These are phyloP conservation scores for Mycena indigotica DNA, from an alignment of 768 basidiomycete species.

Conservation along the genomic window DNA sequence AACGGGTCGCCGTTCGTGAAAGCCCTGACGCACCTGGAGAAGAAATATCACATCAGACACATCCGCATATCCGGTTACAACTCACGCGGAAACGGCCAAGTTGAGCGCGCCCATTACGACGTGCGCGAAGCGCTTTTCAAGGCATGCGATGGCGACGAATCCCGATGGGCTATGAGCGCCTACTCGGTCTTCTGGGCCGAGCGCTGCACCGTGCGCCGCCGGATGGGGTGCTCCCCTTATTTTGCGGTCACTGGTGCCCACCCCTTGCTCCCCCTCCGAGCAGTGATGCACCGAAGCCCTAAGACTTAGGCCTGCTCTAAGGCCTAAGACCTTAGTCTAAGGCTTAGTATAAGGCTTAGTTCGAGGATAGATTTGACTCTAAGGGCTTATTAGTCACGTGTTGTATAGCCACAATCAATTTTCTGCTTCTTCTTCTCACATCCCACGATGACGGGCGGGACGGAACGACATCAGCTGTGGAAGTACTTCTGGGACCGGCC, in stretches of 20 bases:
- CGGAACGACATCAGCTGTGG: background rate
- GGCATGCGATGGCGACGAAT: conserved; percentile 30
- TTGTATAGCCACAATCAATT: background rate
- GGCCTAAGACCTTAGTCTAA: background rate
- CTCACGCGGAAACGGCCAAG: conserved; percentile 32
- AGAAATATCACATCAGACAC: conserved; percentile 30
- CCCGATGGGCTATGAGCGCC: conserved; percentile 30
- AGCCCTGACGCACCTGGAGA: conserved; percentile 24
- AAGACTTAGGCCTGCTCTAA: too few species aligned
- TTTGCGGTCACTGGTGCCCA: conserved; percentile 31
- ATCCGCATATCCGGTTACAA: too few species aligned
- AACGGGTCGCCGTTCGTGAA: conserved; percentile 16
- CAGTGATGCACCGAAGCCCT: too few species aligned
- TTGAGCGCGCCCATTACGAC: conserved; percentile 28
- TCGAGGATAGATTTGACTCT: background rate
- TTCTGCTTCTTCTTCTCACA: background rate
- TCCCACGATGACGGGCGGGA: background rate
- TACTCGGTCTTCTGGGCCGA: conserved; percentile 39
- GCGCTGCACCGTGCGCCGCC: conserved; percentile 28
- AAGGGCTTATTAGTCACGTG: background rate
- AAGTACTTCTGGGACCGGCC: background rate
- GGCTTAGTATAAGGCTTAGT: background rate
- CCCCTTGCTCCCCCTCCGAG: conserved; percentile 21
- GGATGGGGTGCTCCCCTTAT: too few species aligned
- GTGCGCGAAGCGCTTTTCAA: conserved; percentile 38